A percentile compares a stretch with the other conserved stretches of the same genome.
Evolutionary conservation across 495 filamentous ascomycete genomes (phyloP).

Genomic region (Aspergillus baeticus): DNA sequence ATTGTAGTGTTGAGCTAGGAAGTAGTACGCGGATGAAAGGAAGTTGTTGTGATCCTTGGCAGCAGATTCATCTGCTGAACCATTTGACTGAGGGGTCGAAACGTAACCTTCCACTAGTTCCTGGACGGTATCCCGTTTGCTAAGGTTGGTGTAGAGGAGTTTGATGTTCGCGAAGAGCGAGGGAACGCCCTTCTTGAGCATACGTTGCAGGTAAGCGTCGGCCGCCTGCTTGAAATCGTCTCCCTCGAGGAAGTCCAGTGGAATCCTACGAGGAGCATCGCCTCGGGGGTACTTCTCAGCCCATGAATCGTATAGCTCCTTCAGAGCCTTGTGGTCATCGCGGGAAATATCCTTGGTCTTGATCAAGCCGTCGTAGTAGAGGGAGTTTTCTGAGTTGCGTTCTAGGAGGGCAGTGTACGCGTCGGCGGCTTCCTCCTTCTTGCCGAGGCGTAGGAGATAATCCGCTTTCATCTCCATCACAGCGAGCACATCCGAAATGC

Average conservation of each 20-base stretch:
- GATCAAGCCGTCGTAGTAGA: constrained; percentile 79
- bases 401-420: constrained; percentile 80
- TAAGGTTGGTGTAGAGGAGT: constrained; percentile 72
- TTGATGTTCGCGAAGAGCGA: constrained; percentile 97
- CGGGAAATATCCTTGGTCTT: constrained; percentile 62
- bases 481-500: constrained; percentile 80
- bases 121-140: constrained; percentile 74
- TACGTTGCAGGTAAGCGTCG: constrained; percentile 75
- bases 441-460: constrained; percentile 76
- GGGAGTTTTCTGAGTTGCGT: constrained; percentile 82
- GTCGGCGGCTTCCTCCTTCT: constrained; percentile 76
- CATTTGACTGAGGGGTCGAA: constrained; percentile 45
- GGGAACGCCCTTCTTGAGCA: constrained; percentile 94
- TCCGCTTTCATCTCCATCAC: constrained; percentile 85
- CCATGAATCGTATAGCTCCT: constrained; percentile 75
- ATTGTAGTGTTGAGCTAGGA: constrained; percentile 95
- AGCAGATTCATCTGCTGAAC: constrained; percentile 34
- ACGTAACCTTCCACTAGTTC: constrained; percentile 78
- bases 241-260: constrained; percentile 84
- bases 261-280: constrained; percentile 83
- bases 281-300: constrained; percentile 75
- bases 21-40: constrained; percentile 77
- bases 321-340: constrained; percentile 61
- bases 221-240: constrained; percentile 78
- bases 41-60: constrained; percentile 60